Conservation (phyloP, 495 filamentous ascomycete species). For the Hypomontagnella monticulosa region DNA sequence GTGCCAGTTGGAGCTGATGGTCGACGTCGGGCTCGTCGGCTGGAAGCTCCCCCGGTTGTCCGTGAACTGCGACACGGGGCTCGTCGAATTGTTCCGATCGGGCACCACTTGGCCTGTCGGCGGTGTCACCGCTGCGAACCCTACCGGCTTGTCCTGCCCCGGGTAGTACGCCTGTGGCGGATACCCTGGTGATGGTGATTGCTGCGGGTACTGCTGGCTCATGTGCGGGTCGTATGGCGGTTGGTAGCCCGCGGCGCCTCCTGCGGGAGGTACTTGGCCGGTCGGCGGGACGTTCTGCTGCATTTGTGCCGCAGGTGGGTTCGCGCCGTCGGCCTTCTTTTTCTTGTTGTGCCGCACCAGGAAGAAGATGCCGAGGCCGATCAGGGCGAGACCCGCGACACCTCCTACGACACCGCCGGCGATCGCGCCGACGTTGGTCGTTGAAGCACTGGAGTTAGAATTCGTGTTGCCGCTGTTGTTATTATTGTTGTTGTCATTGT, state of each 20-base stretch:
- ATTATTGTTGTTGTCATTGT: not conserved
- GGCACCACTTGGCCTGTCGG: constrained; percentile 20
- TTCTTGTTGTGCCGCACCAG: constrained; percentile 49
- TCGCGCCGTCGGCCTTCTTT: constrained; percentile 28
- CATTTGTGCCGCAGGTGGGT: constrained; percentile 26
- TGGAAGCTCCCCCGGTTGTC: constrained; percentile 40
- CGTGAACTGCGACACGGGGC: constrained; percentile 41
- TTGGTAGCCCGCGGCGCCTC: not conserved
- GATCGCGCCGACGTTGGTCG: constrained; percentile 54
- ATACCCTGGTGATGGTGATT: constrained; percentile 18
- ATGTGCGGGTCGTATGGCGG: constrained; percentile 25
- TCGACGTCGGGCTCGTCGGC: constrained; percentile 40
- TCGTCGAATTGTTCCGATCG: constrained; percentile 43
- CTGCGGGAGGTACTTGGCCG: not conserved
- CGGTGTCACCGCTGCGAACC: constrained; percentile 31
- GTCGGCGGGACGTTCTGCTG: constrained; percentile 17
- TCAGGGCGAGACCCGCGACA: constrained; percentile 54
- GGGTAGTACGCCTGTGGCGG: constrained; percentile 35
- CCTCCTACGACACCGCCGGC: constrained; percentile 62
- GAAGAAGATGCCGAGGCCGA: constrained; percentile 51
- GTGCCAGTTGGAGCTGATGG: constrained; percentile 39
- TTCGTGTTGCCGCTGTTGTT: constrained; percentile 8
- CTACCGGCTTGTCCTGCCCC: constrained; percentile 38
- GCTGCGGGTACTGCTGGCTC: constrained; percentile 37
- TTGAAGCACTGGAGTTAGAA: constrained; percentile 25